Evolutionary conservation across 1,284 basidiomycete species (phyloP).

Genomic region (Xanthoconium separans): DNA sequence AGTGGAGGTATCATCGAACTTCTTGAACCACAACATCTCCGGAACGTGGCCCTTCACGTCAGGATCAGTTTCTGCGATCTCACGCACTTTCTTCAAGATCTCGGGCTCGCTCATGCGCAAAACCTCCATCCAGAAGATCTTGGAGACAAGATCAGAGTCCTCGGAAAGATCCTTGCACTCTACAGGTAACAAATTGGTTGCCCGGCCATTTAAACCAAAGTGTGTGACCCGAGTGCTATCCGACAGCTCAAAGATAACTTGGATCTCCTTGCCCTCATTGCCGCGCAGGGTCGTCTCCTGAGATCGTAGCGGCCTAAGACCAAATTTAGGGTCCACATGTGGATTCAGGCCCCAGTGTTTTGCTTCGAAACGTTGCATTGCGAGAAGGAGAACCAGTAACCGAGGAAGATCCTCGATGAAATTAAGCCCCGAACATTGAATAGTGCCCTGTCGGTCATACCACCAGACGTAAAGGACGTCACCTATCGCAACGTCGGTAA

Average conservation of each 20-base stretch:
- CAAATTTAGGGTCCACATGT: slow-evolving; percentile 3
- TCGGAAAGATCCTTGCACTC: too few species aligned
- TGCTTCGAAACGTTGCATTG: slow-evolving; percentile 30
- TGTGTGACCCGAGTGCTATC: not conserved
- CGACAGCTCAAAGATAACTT: too few species aligned
- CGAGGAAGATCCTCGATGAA: slow-evolving; percentile 30
- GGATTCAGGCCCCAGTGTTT: slow-evolving; percentile 30
- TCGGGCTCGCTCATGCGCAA: slow-evolving; percentile 11
- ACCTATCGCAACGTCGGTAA: not conserved
- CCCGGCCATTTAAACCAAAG: slow-evolving; percentile 5
- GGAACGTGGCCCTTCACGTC: not conserved
- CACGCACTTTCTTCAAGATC: slow-evolving; percentile 14
- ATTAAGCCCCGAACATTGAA: slow-evolving; percentile 4
- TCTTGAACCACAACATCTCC: not conserved
- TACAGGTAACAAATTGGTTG: too few species aligned
- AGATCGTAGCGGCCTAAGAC: not conserved
- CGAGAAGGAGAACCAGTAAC: slow-evolving; percentile 32
- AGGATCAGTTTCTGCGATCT: not conserved
- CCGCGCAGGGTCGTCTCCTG: not conserved
- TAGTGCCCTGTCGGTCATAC: slow-evolving; percentile 3
- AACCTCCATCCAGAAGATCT: slow-evolving; percentile 21
- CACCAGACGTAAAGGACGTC: not conserved
- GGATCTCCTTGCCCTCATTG: too few species aligned
- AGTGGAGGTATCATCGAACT: not conserved
- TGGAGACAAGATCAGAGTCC: slow-evolving; percentile 13